These are phyloP conservation scores for Tricholoma matsutake DNA, from an alignment of 768 basidiomycete species.

Conservation along the genomic window DNA sequence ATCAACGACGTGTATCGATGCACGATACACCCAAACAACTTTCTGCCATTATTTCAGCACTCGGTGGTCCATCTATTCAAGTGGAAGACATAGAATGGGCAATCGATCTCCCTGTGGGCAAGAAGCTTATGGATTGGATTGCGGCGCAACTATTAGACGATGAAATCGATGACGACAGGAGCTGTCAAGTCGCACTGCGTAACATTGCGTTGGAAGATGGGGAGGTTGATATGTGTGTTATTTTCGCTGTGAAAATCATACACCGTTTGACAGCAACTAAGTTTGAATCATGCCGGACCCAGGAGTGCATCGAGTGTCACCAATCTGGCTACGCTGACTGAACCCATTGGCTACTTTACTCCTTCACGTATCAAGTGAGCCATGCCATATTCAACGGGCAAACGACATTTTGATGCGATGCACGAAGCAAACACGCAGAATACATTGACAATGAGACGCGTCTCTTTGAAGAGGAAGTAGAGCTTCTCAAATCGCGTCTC, in stretches of 20 bases:
- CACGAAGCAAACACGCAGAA: constrained; percentile 21
- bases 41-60: constrained; percentile 12
- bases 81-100: constrained; percentile 32
- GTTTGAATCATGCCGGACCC: neutral
- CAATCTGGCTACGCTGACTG: neutral
- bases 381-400: neutral
- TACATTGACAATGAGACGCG: constrained; percentile 23
- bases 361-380: constrained; percentile 20
- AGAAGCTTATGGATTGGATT: constrained; percentile 31
- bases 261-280: neutral
- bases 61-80: constrained; percentile 30
- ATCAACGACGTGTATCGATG: neutral
- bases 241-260: constrained; percentile 1
- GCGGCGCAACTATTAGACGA: constrained; percentile 21
- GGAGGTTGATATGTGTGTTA: constrained; percentile 26
- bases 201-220: constrained; percentile 29
- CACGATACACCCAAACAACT: neutral
- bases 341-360: constrained; percentile 13
- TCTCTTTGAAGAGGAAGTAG: constrained; percentile 25
- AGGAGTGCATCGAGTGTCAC: neutral
- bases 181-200: constrained; percentile 18
- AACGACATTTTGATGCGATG: neutral
- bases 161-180: constrained; percentile 5
- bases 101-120: constrained; percentile 28
- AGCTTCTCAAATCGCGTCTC: constrained; percentile 25